phyloP scores from a whole-genome alignment of 495 filamentous ascomycete species.

The Neurospora hispaniola region DNA sequence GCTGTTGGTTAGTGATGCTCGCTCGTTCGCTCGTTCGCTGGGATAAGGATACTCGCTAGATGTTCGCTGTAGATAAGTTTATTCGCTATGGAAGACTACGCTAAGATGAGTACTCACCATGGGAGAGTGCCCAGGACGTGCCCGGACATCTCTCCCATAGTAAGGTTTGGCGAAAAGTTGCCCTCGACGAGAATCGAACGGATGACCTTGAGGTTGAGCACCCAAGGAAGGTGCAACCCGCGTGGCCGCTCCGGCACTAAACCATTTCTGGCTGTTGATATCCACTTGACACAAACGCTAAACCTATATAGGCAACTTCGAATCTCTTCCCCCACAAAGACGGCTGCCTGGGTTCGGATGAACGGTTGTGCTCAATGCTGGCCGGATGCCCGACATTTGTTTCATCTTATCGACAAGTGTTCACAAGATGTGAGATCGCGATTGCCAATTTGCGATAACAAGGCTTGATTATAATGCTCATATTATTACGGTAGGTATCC shows the following conservation, averaged over 20 bases:
- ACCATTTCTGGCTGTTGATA: not conserved
- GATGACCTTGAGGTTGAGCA: not conserved
- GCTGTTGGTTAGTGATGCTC: too few relatives aligned
- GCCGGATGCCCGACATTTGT: not conserved
- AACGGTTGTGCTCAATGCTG: not conserved
- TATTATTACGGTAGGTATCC: not conserved
- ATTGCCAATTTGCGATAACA: not conserved
- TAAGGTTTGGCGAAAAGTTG: not conserved
- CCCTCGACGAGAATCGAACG: not conserved
- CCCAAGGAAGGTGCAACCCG: not conserved
- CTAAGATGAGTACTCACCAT: not conserved
- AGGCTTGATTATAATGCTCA: not conserved
- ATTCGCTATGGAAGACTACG: not conserved
- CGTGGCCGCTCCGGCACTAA: not conserved
- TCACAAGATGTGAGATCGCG: not conserved
- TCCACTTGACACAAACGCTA: not conserved
- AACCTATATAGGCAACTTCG: not conserved
- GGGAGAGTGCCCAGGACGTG: not conserved
- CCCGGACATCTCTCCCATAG: not conserved
- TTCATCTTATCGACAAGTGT: not conserved
- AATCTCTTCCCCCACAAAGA: not conserved
- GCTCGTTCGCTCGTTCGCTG: not conserved
- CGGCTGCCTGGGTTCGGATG: not conserved
- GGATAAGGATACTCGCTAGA: not conserved
- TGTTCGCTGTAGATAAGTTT: not conserved